Evolutionary conservation across 805 yeast genomes (phyloP).

Genomic region (Komagataella pseudopastoris): DNA sequence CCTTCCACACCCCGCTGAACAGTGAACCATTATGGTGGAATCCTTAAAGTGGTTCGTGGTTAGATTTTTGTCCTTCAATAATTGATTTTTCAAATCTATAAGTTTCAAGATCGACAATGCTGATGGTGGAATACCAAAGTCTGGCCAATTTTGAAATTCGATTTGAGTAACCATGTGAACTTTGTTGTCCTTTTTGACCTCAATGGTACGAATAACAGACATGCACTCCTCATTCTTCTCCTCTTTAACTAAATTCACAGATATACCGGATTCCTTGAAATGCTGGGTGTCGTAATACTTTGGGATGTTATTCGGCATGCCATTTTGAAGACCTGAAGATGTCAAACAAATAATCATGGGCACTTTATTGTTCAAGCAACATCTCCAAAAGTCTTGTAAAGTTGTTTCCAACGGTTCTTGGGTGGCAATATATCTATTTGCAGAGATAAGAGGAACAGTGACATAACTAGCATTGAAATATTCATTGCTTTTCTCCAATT

Average conservation of each 20-base stretch:
- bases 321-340: slow-evolving; percentile 9
- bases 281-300: slow-evolving; percentile 7
- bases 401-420: slow-evolving; percentile 29
- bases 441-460: slow-evolving; percentile 13
- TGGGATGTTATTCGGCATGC: slow-evolving; percentile 8
- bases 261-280: slow-evolving; percentile 7
- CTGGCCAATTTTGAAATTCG: slow-evolving; percentile 31
- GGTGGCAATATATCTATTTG: slow-evolving; percentile 26
- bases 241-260: slow-evolving; percentile 4
- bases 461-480: slow-evolving; percentile 33
- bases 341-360: slow-evolving; percentile 23
- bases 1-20: slow-evolving; percentile 51
- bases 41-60: not conserved
- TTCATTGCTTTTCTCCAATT: slow-evolving; percentile 15
- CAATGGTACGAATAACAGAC: not conserved
- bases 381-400: slow-evolving; percentile 28
- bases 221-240: slow-evolving; percentile 1
- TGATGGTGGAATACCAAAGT: slow-evolving; percentile 26
- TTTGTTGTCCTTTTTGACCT: not conserved
- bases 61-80: slow-evolving; percentile 1
- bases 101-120: slow-evolving; percentile 19
- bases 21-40: slow-evolving; percentile 28
- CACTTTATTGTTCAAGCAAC: slow-evolving; percentile 20
- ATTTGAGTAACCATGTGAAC: slow-evolving; percentile 20
- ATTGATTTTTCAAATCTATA: slow-evolving; percentile 18